Base-by-base conservation (phyloP, 2,329 filamentous ascomycete genomes). In the Penicillium decumbens region DNA sequence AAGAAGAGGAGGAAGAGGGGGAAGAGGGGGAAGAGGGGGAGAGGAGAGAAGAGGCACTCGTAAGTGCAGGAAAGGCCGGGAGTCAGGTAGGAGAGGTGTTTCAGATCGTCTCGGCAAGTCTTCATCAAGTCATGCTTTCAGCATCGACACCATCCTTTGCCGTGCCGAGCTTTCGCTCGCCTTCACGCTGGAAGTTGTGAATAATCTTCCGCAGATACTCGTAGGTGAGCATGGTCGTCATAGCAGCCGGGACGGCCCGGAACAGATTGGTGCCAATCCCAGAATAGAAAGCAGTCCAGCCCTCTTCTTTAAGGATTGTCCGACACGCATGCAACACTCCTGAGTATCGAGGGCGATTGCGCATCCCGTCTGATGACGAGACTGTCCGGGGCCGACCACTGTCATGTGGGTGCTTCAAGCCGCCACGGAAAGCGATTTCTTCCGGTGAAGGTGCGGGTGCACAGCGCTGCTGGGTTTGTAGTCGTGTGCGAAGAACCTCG, bases 191-290 rank as follows among this genome's bases (percentile, higher is more conserved):
- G 47, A 82, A 57, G 47, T 71, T 73, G 43, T 75, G 74, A 47
- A 83, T 75, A 13, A 73, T 66, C 51, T 79, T 78, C 57, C 78
- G 77, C 50, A 86, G 68, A 58, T 86, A 93, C 73, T 98, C 93
- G 66, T 95, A 98, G 10, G 92, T 97, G 66, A 97, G 78, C 86
- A 98, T 95, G 3, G 93, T 98, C 24, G 95, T 95, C 64, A 95
- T 95, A 18, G 93, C 92, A 20, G 93, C 90, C 28, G 93, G 93
- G 10, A 98, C 86, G 6, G 93, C 93, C 49, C 93, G 82, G 77
- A 97, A 89, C 83, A 98, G 88, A 72, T 98, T 98, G 42, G 92
- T 95, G 32, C 93, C 93, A 78, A 98, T 89, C 30, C 93, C 93
- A 23, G 91, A 92, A 68, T 98, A 98, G 63, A 98, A 97, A 3